Conservation (phyloP, 2,329 filamentous ascomycete species). For the Phoma sp. region DNA sequence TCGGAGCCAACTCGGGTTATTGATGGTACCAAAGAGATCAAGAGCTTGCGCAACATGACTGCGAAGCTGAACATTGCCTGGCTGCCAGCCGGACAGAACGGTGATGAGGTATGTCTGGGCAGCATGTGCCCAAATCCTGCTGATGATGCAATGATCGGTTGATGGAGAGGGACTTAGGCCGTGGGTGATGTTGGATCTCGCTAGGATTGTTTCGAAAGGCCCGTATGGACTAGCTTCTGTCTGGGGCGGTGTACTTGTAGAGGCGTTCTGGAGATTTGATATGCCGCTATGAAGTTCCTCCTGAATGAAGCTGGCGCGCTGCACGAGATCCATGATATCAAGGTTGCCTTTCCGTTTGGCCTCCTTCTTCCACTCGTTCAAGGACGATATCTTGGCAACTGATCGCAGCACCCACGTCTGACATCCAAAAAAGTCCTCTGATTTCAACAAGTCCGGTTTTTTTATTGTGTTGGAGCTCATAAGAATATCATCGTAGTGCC, state of each 20-base stretch:
- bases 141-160: conserved; percentile 4
- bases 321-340: conserved; percentile 55
- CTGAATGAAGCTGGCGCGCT: conserved; percentile 41
- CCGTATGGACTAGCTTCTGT: background rate
- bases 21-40: conserved; percentile 16
- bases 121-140: conserved; percentile 31
- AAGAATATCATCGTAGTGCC: conserved; percentile 29
- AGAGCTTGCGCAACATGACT: conserved; percentile 23
- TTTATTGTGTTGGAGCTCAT: conserved; percentile 33
- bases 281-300: background rate
- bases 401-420: conserved; percentile 65
- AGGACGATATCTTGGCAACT: conserved; percentile 62
- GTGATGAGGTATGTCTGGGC: conserved; percentile 29
- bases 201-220: background rate
- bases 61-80: conserved; percentile 20
- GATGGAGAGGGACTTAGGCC: background rate
- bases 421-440: conserved; percentile 63
- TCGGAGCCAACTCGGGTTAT: conserved; percentile 31
- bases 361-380: conserved; percentile 65
- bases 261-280: background rate
- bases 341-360: conserved; percentile 55
- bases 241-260: background rate
- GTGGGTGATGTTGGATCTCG: background rate
- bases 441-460: conserved; percentile 37
- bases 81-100: conserved; percentile 34